Percentiles rank a stretch among this genome's conserved stretches.
Conservation (phyloP, 225 moss, liverwort and hornwort species). For the Ulota crispa region DNA sequence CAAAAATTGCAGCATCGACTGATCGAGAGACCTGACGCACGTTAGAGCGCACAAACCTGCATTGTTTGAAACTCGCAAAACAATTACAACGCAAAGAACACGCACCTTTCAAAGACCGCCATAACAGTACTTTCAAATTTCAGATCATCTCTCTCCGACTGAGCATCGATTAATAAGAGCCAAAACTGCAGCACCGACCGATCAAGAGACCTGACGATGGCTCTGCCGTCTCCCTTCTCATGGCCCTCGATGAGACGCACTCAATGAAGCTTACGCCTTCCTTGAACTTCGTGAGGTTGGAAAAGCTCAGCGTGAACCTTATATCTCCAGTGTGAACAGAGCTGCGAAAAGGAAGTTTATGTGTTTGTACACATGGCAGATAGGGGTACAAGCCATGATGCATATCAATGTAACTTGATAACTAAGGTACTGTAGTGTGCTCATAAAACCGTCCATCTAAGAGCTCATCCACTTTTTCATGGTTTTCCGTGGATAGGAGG, state of each 20-base stretch:
- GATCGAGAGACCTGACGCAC: not conserved
- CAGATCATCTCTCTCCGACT: not conserved
- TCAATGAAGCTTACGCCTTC: not conserved
- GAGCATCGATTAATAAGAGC: not conserved
- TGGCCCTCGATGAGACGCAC: not conserved
- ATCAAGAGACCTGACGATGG: not conserved
- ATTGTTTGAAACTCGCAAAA: not conserved
- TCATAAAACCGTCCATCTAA: no score
- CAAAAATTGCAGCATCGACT: not conserved
- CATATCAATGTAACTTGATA: no score
- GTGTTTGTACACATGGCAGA: no score
- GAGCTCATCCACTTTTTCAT: no score
- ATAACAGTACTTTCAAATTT: not conserved
- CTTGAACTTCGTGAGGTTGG: not conserved
- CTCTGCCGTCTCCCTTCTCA: not conserved
- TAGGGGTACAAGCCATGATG: not conserved
- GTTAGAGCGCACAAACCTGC: not conserved
- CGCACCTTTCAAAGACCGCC: not conserved
- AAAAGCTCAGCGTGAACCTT: not conserved
- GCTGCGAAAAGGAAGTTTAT: not conserved
- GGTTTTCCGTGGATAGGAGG: no score
- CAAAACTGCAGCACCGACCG: not conserved
- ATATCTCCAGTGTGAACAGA: not conserved
- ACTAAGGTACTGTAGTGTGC: no score
- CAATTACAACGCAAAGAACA: not conserved